Base-by-base conservation (phyloP, 176 grass and related monocot genomes). In the Rhynchospora tenuis region DNA sequence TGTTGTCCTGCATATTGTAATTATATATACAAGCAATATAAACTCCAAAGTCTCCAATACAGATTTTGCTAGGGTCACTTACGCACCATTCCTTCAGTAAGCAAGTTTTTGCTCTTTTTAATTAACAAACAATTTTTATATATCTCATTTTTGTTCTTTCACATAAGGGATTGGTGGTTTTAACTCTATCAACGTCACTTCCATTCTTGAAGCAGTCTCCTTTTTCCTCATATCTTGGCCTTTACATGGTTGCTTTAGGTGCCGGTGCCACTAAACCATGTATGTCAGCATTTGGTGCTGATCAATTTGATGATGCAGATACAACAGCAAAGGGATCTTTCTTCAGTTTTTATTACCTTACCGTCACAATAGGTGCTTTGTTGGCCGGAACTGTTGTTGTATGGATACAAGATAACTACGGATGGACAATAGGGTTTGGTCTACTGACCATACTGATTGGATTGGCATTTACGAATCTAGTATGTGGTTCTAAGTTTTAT, bases 261-360 rank as follows among this genome's bases (percentile, higher is more conserved):
- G 1, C 79, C 0, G 89, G 89, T 7, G 86, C 86, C 7, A 81
- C 77, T 79, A 87, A 87, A 77, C 89, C 89, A 0, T 91, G 86
- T 54, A 57, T 88, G 0, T 80, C 87, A 50, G 84, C 89, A 26
- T 86, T 91, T 66, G 83, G 89, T 19, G 89, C 89, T 48, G 89
- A 91, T 84, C 89, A 91, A 81, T 91, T 91, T 81, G 86, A 91
- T 20, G 56, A 60, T 23, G 17, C 48, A 51, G 87, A 92, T 69
- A 65, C 84, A 64, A 27, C 59, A 28, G 60, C 71, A 22, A 87
- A 87, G 67, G 87, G 76, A 67, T 87, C 87, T 23, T 92, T 87
- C 76, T 92, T 92, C 69, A 92, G 86, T 69, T 87, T 86, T 81
- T 89, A 86, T 76, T 89, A 86, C 84, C 81, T 92, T 29, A 52